Evolutionary conservation across 176 grass and related monocot species (phyloP).

Genomic region (Carex kokanica): DNA sequence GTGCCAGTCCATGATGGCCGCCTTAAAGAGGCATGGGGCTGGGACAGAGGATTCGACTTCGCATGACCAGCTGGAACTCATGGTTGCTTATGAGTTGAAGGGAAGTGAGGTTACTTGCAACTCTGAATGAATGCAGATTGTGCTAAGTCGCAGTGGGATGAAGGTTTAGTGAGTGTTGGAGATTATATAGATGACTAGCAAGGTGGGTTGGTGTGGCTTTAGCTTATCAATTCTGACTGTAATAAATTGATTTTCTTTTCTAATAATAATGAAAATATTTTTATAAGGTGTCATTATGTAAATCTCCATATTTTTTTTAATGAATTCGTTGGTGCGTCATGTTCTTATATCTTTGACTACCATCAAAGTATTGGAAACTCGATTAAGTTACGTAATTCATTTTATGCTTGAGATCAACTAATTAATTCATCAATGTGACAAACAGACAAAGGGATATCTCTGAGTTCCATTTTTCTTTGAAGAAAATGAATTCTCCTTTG

Average conservation of each 20-base stretch:
- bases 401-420: not conserved
- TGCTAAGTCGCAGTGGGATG: not conserved
- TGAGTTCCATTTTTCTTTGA: not conserved
- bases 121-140: not conserved
- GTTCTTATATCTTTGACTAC: not conserved
- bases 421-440: not conserved
- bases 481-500: not conserved
- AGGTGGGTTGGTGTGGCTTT: not conserved
- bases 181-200: not conserved
- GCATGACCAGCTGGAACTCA: slow-evolving; percentile 35
- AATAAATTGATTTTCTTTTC: not conserved
- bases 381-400: not conserved
- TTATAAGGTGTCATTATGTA: not conserved
- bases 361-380: not conserved
- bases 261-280: not conserved
- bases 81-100: not conserved
- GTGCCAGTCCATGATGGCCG: slow-evolving; percentile 70
- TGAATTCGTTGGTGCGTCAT: not conserved
- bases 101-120: not conserved
- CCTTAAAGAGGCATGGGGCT: slow-evolving; percentile 55
- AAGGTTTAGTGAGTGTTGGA: not conserved
- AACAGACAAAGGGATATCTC: not conserved
- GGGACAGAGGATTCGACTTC: slow-evolving; percentile 49
- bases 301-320: not conserved
- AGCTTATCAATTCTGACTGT: not conserved